Percentiles rank a stretch among this genome's conserved stretches.
These are phyloP conservation scores for Pyrenochaeta sp. DNA, from an alignment of 2,329 filamentous ascomycete genomes.

Conservation along the genomic window DNA sequence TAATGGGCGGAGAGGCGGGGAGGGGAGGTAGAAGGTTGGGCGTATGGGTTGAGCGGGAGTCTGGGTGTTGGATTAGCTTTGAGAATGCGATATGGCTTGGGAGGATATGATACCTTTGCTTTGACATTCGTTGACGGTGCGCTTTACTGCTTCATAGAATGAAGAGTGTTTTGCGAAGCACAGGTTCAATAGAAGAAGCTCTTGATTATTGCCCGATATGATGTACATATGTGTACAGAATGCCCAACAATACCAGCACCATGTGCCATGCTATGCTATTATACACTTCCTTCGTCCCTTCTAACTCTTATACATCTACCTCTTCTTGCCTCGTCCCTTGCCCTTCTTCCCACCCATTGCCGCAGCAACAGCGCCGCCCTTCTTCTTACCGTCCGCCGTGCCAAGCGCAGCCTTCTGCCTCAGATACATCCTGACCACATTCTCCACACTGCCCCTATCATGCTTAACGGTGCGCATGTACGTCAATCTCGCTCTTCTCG, in stretches of 20 bases:
- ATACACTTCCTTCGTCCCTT: constrained; percentile 8
- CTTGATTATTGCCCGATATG: constrained; percentile 4
- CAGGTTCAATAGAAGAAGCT: background rate
- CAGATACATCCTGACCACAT: constrained; percentile 47
- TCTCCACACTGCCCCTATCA: constrained; percentile 50
- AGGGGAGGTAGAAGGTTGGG: background rate
- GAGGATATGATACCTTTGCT: background rate
- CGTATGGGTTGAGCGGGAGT: background rate
- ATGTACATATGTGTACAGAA: constrained; percentile 9
- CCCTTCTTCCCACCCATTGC: constrained; percentile 38
- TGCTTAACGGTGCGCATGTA: constrained; percentile 73
- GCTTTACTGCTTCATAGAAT: background rate
- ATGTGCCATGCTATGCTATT: constrained; percentile 1
- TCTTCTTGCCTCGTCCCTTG: constrained; percentile 43
- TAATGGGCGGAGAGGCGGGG: background rate
- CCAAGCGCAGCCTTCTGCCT: constrained; percentile 50
- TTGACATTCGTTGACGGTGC: background rate
- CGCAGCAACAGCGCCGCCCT: constrained; percentile 25
- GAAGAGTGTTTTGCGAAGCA: background rate
- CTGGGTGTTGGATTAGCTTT: background rate
- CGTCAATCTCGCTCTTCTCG: constrained; percentile 84
- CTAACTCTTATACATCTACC: constrained; percentile 22
- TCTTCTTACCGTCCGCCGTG: constrained; percentile 43
- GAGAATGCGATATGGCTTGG: background rate
- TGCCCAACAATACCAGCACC: background rate